Evolutionary conservation across 352 stramenopile genomes (phyloP).

Genomic region (Pythium diclinum): DNA sequence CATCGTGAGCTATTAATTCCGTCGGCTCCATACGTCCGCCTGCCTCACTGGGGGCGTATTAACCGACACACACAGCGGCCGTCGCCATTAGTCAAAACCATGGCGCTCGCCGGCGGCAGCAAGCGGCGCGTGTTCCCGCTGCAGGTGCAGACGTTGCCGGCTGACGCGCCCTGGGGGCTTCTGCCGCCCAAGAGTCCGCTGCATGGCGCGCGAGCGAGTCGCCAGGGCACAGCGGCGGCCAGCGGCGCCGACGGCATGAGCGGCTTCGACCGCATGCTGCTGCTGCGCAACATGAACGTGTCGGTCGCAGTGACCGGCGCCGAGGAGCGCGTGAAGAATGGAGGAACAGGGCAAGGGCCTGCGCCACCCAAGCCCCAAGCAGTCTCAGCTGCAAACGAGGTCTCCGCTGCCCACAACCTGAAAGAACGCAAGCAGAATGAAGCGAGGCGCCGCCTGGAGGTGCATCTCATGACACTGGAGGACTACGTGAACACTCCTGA

Average conservation of each 20-base stretch:
- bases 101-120: constrained; percentile 12
- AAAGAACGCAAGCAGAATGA: constrained; percentile 52
- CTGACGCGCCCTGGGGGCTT: constrained; percentile 22
- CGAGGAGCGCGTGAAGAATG: neutral
- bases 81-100: neutral
- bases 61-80: neutral
- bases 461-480: constrained; percentile 47
- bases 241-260: constrained; percentile 6
- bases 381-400: constrained; percentile 20
- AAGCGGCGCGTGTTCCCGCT: constrained; percentile 44
- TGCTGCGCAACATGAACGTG: constrained; percentile 57
- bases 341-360: neutral
- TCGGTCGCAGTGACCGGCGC: constrained; percentile 18
- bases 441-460: constrained; percentile 43
- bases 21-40: neutral
- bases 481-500: constrained; percentile 60
- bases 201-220: constrained; percentile 19
- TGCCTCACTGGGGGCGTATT: neutral
- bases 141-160: constrained; percentile 29
- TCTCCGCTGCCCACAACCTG: constrained; percentile 66
- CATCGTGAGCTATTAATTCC: neutral
- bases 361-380: neutral
- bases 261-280: constrained; percentile 45
- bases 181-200: constrained; percentile 52
- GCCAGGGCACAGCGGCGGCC: neutral